Evolutionary conservation across 2,329 filamentous ascomycete genomes (phyloP).

Genomic region (Alternaria tenuissima): DNA sequence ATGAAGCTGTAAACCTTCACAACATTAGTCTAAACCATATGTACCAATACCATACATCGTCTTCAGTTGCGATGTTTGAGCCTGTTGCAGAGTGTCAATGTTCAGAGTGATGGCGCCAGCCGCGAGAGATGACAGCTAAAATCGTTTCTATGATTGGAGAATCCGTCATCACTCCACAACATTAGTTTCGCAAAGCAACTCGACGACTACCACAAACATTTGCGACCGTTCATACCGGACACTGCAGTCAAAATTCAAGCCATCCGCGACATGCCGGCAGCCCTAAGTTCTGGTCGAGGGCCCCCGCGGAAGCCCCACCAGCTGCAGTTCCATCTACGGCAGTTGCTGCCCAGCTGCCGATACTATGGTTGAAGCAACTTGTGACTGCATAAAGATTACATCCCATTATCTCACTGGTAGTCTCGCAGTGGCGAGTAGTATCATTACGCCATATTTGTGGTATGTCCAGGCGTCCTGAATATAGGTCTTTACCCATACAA

Average conservation of each 20-base stretch:
- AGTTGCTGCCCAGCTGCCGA: slow-evolving; percentile 14
- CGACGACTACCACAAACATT: neutral
- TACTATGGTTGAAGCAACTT: slow-evolving; percentile 1
- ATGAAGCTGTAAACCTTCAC: slow-evolving; percentile 80
- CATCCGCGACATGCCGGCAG: neutral
- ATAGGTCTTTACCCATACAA: slow-evolving; percentile 10
- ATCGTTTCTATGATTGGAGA: neutral
- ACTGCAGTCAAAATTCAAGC: neutral
- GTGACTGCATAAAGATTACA: slow-evolving; percentile 5
- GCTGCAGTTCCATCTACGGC: slow-evolving; percentile 8
- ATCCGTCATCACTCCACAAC: neutral
- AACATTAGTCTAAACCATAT: neutral
- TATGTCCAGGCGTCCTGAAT: neutral
- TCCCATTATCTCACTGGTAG: neutral
- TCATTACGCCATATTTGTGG: neutral
- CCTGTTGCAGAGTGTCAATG: neutral
- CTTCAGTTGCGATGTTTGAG: neutral
- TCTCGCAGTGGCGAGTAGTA: neutral
- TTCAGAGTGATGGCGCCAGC: neutral
- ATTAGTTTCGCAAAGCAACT: neutral
- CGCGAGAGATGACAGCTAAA: neutral
- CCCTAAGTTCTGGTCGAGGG: neutral
- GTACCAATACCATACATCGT: neutral
- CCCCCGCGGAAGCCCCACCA: slow-evolving; percentile 14
- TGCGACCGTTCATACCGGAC: neutral